Conservation (phyloP, 768 basidiomycete genomes). For the Nidularia pulvinata region DNA sequence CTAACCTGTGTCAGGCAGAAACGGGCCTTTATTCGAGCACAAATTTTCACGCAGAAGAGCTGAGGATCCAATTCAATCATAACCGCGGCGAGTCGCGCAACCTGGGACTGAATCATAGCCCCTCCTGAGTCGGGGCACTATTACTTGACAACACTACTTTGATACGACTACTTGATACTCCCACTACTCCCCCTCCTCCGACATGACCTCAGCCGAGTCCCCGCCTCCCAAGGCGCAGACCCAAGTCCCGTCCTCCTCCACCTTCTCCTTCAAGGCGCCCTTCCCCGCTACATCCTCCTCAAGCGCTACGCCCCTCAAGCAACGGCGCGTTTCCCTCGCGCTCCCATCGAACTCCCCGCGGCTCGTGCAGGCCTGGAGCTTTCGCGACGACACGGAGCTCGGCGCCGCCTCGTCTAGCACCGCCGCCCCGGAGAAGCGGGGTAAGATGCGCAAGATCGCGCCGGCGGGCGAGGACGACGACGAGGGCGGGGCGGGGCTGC, state of each 20-base stretch:
- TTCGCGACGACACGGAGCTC: constrained; percentile 75
- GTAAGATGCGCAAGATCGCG: constrained; percentile 44
- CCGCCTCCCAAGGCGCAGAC: background rate
- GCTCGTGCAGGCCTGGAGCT: constrained; percentile 67
- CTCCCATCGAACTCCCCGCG: constrained; percentile 63
- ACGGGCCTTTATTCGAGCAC: no score
- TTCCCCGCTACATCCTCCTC: constrained; percentile 38
- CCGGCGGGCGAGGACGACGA: constrained; percentile 27
- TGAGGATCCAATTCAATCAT: no score
- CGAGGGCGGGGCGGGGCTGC: constrained; percentile 12
- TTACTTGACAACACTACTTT: no score
- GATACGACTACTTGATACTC: background rate
- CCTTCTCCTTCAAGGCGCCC: constrained; percentile 66
- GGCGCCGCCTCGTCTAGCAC: constrained; percentile 24
- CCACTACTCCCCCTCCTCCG: background rate
- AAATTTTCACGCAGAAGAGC: no score
- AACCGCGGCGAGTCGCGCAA: no score
- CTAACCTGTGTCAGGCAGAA: no score
- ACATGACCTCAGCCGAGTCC: background rate
- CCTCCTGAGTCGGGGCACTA: no score
- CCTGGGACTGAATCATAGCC: no score
- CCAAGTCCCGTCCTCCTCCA: constrained; percentile 39
- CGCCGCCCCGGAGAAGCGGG: constrained; percentile 42
- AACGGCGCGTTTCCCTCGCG: constrained; percentile 73
- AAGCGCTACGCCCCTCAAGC: constrained; percentile 41